These are phyloP conservation scores for Barnettozyma botsteinii DNA, from an alignment of 805 yeast species.

Conservation along the genomic window DNA sequence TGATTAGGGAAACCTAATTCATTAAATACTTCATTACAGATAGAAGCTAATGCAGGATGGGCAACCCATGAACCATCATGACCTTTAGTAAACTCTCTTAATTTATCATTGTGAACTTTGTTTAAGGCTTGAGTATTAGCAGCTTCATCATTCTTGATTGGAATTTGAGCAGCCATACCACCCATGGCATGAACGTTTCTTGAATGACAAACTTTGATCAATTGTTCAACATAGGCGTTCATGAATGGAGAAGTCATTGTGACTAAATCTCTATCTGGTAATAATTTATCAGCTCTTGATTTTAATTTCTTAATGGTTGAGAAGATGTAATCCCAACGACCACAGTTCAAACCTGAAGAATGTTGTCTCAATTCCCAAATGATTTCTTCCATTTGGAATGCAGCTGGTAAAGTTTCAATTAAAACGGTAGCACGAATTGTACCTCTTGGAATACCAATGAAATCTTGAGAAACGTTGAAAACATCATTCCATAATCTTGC, in stretches of 20 bases:
- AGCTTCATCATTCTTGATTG: constrained; percentile 64
- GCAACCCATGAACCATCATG: constrained; percentile 91
- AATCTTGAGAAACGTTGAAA: constrained; percentile 71
- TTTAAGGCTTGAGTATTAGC: constrained; percentile 63
- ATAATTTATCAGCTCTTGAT: constrained; percentile 51
- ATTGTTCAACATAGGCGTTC: constrained; percentile 69
- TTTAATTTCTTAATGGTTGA: constrained; percentile 74
- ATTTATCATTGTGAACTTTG: constrained; percentile 68
- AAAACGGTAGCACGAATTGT: constrained; percentile 76
- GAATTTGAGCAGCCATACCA: constrained; percentile 88
- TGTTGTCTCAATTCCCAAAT: constrained; percentile 72
- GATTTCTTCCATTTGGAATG: constrained; percentile 83
- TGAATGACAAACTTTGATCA: constrained; percentile 68
- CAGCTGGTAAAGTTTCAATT: constrained; percentile 80
- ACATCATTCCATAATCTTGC: constrained; percentile 81
- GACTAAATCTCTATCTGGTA: constrained; percentile 74
- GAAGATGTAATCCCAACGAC: constrained; percentile 87
- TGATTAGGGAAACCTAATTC: constrained; percentile 84
- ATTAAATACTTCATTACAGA: constrained; percentile 66
- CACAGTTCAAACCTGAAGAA: constrained; percentile 80
- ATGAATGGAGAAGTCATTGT: constrained; percentile 80
- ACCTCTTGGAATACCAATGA: constrained; percentile 63
- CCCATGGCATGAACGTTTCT: constrained; percentile 86
- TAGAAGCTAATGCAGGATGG: constrained; percentile 74
- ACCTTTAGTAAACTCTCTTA: constrained; percentile 70